Percentiles rank a stretch among this genome's conserved stretches.
Conservation (phyloP, 805 yeast species). For the Candida quercuum region DNA sequence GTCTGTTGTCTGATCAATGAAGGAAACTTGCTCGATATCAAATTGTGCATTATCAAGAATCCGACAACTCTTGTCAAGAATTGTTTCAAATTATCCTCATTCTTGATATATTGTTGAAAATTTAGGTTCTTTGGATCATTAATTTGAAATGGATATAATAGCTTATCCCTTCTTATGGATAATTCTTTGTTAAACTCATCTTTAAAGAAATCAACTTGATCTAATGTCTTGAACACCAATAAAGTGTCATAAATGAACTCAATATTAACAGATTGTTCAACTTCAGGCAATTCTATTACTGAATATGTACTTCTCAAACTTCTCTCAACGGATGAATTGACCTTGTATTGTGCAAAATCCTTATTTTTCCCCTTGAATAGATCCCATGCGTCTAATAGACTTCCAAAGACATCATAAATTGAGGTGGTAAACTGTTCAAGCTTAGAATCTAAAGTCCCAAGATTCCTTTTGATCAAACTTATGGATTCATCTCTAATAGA, state of each 20-base stretch:
- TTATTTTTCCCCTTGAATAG: constrained; percentile 37
- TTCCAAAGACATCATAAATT: constrained; percentile 46
- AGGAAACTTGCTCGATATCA: constrained; percentile 59
- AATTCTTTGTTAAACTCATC: constrained; percentile 67
- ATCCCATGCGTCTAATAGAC: constrained; percentile 59
- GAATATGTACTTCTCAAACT: constrained; percentile 58
- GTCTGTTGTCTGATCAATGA: constrained; percentile 48
- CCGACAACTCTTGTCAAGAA: constrained; percentile 65
- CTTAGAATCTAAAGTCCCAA: constrained; percentile 44
- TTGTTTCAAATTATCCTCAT: constrained; percentile 42
- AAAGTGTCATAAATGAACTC: constrained; percentile 79
- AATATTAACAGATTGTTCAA: constrained; percentile 43
- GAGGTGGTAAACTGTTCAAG: constrained; percentile 49
- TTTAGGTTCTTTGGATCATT: constrained; percentile 32
- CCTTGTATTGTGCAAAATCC: constrained; percentile 49
- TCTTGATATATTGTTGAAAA: constrained; percentile 24
- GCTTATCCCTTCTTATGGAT: constrained; percentile 59
- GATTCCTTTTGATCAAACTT: constrained; percentile 58
- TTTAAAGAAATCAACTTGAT: constrained; percentile 55
- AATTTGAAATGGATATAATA: constrained; percentile 59
- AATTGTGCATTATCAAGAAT: constrained; percentile 70
- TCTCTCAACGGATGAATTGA: constrained; percentile 83
- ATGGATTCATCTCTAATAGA: constrained; percentile 73
- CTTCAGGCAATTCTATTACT: constrained; percentile 32
- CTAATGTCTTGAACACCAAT: constrained; percentile 72